Evolutionary conservation across 2,329 filamentous ascomycete genomes (phyloP), one percentile per base, ranked within the genome.

Genomic region (Trichoderma lentiforme): DNA sequence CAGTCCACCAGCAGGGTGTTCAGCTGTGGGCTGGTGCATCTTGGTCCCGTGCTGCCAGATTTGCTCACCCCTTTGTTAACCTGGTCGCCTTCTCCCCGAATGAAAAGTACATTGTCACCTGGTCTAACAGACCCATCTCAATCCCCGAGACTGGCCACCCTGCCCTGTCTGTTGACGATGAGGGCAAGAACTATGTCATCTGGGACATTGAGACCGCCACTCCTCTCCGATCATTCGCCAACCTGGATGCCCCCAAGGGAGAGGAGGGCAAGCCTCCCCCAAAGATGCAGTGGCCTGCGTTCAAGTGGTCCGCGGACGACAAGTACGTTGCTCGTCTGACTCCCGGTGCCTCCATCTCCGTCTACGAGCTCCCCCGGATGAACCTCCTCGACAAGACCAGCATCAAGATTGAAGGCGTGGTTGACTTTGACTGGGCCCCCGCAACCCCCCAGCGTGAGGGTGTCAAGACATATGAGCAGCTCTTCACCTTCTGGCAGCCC

Each of bases 281-380:
- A 83, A 98, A 98, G 88, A 90, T 97, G 77, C 93, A 96, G 80
- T 99, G 96, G 96, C 96, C 96, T 28, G 95, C 95, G 2, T 99
- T 99, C 90, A 99, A 99, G 86, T 99, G 96, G 96, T 98, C 96
- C 34, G 87, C 96, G 3, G 96, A 99, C 80, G 94, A 98, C 84
- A 96, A 97, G 83, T 99, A 97, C 81, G 95, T 98, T 74, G 96
- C 96, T 26, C 91, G 96, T 74, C 90, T 98, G 86, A 94, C 91
- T 74, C 94, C 94, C 75, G 93, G 92, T 75, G 90, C 94, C 76
- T 94, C 93, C 70, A 97, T 99, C 79, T 96, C 93, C 67, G 90
- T 97, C 78, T 97, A 97, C 82, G 94, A 97, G 82, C 85, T 94
- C 15, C 94, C 94, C 56, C 88, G 91, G 78, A 97, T 97, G 94